Base-by-base conservation (phyloP, 1,284 basidiomycete species). In the Trichosporon sp. region DNA sequence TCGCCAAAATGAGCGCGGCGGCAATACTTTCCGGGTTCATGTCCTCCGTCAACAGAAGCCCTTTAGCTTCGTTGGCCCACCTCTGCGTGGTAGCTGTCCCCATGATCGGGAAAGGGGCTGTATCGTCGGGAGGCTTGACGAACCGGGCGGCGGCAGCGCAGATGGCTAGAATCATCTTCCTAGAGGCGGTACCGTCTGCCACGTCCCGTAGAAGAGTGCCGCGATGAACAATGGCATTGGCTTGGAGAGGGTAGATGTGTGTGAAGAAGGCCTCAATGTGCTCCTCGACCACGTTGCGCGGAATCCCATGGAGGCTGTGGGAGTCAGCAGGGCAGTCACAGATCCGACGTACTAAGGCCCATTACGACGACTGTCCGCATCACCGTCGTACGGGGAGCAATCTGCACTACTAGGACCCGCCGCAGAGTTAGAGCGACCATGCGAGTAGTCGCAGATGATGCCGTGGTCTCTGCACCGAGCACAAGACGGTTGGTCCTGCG, bases 211-310 rank as follows among this genome's bases (percentile, higher is more conserved):
- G 63, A 5, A 73, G 63, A 1, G 74, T 71, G 4, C 67, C 70
- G 5, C 70, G 70, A 60, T 75, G 74, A 13, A 75, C 62, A 15
- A 73, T 64, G 12, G 74, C 74, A 34, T 73, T 73, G 13, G 64
- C 70, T 29, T 75, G 74, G 3, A 67, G 32, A 13, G 68, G 72
- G 31, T 75, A 73, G 18, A 75, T 66, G 51, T 72, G 67, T 1
- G 67, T 58, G 56, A 72, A 75, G 42, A 68, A 75, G 3, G 72
- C 74, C 29, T 75, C 72, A 44, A 75, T 51, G 44, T 75, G 72
- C 3, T 62, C 60, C 23, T 73, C 70, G n/a, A 75, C 35, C 6
- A 72, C n/a, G 3, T 47, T 29, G 3, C 68, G 72, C 0, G 72
- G 66, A 13, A 74, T 68, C 12, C 65, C 66, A 29, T 70, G 66